A percentile compares a stretch with the other conserved stretches of the same genome.
These are phyloP conservation scores for Cicer bijugum DNA, from an alignment of 306 rosid species.

Conservation along the genomic window DNA sequence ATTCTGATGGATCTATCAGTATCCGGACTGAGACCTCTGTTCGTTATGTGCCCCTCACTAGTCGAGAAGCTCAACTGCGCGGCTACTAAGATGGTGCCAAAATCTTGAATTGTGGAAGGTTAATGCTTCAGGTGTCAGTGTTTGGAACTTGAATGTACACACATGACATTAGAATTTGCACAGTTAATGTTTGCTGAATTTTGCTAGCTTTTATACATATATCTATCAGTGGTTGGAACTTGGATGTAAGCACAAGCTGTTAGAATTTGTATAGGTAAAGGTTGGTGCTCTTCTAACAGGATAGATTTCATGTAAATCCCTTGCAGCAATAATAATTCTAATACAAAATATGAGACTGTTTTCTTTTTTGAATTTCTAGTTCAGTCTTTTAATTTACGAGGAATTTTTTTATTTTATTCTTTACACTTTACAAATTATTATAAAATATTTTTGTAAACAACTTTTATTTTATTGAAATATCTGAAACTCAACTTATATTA, in stretches of 20 bases:
- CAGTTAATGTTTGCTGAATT: slow-evolving; percentile 26
- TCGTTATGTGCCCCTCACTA: slow-evolving; percentile 93
- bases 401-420: too few relatives aligned
- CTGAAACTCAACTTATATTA: too few relatives aligned
- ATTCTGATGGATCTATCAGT: slow-evolving; percentile 71
- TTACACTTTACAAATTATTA: too few relatives aligned
- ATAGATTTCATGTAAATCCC: slow-evolving; percentile 13
- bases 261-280: slow-evolving; percentile 37
- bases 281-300: slow-evolving; percentile 14
- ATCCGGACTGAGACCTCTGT: slow-evolving; percentile 76
- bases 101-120: slow-evolving; percentile 16
- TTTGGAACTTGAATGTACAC: slow-evolving; percentile 15
- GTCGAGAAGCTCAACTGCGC: slow-evolving; percentile 81
- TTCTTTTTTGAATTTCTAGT: too few relatives aligned
- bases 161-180: slow-evolving; percentile 11
- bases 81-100: slow-evolving; percentile 47
- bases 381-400: too few relatives aligned
- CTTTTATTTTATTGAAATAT: too few relatives aligned
- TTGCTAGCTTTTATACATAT: background rate
- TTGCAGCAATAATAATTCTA: background rate
- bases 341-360: too few relatives aligned
- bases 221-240: slow-evolving; percentile 17
- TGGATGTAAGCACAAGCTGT: slow-evolving; percentile 4
- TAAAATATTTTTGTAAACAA: too few relatives aligned
- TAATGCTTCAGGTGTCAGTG: slow-evolving; percentile 27